phyloP scores from a whole-genome alignment of 345 rosid species.

The Microthlaspi erraticum region DNA sequence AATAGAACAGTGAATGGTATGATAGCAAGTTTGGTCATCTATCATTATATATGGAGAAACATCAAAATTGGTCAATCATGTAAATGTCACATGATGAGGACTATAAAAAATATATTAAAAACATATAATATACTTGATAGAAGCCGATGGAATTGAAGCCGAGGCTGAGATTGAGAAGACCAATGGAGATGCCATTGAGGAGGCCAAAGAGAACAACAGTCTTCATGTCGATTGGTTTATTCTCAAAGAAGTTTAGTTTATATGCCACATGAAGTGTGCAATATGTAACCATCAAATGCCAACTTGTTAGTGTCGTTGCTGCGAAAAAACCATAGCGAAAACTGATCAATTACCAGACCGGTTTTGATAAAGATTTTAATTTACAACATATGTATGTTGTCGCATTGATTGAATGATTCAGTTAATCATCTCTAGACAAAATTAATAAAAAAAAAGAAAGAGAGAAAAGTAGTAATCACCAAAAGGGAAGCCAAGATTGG shows the following conservation, averaged over 20 bases:
- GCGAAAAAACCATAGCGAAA: constrained; percentile 21
- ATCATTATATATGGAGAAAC: constrained; percentile 36
- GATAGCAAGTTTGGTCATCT: constrained; percentile 99
- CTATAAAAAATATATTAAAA: neutral
- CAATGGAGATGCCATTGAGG: constrained; percentile 94
- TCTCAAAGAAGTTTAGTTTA: constrained; percentile 79
- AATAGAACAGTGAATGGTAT: constrained; percentile 94
- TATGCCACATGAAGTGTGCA: constrained; percentile 89
- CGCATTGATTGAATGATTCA: constrained; percentile 4
- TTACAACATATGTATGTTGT: constrained; percentile 7
- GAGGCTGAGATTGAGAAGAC: constrained; percentile 90
- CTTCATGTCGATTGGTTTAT: constrained; percentile 76
- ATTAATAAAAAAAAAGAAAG: neutral
- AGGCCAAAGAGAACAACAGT: constrained; percentile 94
- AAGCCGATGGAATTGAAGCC: constrained; percentile 98
- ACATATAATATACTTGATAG: constrained; percentile 69
- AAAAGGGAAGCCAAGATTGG: constrained; percentile 98
- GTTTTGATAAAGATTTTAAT: neutral
- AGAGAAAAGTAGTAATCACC: constrained; percentile 52
- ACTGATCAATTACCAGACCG: neutral
- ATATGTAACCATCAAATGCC: constrained; percentile 97
- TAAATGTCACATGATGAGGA: neutral
- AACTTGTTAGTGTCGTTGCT: constrained; percentile 96
- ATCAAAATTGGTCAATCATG: constrained; percentile 9
- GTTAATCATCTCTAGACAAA: constrained; percentile 1